A percentile compares a stretch with the other conserved stretches of the same genome.
phyloP scores from a whole-genome alignment of 2,329 filamentous ascomycete genomes.

The Blastomyces parvus region DNA sequence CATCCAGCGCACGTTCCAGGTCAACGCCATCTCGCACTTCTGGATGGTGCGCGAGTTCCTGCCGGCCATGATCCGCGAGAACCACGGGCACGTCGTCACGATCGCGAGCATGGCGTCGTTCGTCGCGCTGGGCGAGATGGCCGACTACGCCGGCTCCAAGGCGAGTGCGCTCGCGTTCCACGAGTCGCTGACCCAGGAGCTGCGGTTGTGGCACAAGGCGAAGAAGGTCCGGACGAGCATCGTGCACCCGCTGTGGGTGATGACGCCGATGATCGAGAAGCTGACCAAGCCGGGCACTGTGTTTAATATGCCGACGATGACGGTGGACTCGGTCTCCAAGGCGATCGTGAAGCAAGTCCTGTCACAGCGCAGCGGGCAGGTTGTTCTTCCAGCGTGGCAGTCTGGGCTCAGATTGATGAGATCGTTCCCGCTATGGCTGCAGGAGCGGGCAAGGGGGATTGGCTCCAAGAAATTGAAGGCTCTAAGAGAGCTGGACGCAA shows the following conservation, averaged over 20 bases:
- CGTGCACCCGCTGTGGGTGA: conserved; percentile 39
- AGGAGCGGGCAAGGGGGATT: conserved; percentile 31
- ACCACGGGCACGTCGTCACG: conserved; percentile 50
- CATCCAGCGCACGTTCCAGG: conserved; percentile 43
- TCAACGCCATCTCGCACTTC: conserved; percentile 45
- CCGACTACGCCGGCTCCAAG: conserved; percentile 46
- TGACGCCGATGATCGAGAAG: conserved; percentile 39
- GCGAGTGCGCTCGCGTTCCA: conserved; percentile 46
- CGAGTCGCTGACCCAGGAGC: conserved; percentile 37
- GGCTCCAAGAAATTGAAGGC: conserved; percentile 21
- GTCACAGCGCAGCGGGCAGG: conserved; percentile 40
- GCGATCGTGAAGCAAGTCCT: conserved; percentile 44
- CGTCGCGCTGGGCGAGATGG: conserved; percentile 39
- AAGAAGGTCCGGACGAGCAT: conserved; percentile 31
- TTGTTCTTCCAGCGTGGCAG: conserved; percentile 38
- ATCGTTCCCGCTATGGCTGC: conserved; percentile 38
- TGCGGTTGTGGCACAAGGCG: conserved; percentile 29
- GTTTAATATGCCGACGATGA: conserved; percentile 30
- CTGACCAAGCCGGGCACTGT: conserved; percentile 25
- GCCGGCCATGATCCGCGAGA: conserved; percentile 41
- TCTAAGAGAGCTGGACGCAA: neutral
- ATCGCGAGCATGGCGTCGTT: conserved; percentile 47
- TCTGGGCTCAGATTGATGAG: conserved; percentile 22
- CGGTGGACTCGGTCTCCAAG: conserved; percentile 35
- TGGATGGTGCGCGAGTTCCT: conserved; percentile 44